Conservation (phyloP, 2,329 filamentous ascomycete species). For the Teratosphaeria zuluensis region DNA sequence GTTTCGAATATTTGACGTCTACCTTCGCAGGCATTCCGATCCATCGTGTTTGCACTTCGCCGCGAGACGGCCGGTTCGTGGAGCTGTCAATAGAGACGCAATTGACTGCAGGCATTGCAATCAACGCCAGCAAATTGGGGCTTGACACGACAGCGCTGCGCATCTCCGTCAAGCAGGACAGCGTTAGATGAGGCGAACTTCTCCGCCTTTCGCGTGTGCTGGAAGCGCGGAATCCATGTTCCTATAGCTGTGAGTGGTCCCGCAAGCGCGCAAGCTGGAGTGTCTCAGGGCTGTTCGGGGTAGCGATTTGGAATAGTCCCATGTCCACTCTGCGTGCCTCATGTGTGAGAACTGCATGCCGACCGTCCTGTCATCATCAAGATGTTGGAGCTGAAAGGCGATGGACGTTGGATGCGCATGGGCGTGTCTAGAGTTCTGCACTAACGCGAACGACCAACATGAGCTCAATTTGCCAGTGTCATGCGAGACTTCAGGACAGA, state of each 20-base stretch:
- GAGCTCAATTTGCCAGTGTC: no score
- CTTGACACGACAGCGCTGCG: not conserved
- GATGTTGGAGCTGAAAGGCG: no score
- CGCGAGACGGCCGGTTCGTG: no score
- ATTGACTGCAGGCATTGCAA: not conserved
- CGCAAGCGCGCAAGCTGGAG: not conserved
- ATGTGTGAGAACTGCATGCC: not conserved
- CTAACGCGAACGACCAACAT: no score
- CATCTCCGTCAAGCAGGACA: not conserved
- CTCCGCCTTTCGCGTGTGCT: not conserved
- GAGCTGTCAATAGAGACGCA: no score
- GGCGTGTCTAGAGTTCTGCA: no score
- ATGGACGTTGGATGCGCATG: no score
- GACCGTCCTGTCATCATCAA: no score
- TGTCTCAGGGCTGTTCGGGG: not conserved
- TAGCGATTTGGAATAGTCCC: not conserved
- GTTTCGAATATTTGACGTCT: not conserved
- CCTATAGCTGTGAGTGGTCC: not conserved
- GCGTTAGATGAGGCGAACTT: not conserved
- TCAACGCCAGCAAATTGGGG: not conserved
- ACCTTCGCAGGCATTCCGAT: not conserved
- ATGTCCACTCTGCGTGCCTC: not conserved
- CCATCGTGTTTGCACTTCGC: not conserved
- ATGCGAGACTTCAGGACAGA: no score
- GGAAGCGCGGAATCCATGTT: not conserved